Base-by-base conservation (phyloP, 345 rosid genomes). In the Eucalyptus cloeziana region DNA sequence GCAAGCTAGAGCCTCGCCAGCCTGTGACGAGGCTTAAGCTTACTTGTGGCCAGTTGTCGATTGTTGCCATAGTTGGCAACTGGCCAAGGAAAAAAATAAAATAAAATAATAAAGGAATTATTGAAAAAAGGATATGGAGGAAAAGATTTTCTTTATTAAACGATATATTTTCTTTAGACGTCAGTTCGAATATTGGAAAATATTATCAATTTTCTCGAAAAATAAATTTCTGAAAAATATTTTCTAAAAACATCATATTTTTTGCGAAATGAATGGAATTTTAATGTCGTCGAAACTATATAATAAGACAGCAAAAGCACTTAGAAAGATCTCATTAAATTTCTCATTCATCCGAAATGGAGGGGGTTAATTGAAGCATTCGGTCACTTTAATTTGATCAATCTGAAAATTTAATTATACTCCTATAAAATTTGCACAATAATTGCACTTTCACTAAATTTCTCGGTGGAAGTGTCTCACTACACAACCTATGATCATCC, bases 171-270 rank as follows among this genome's bases (percentile, higher is more conserved):
- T 52, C 1, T 56, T 56, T 0, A 1, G 2, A 24, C 0, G 24
- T 56, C 0, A 0, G 0, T 4, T 4, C 6, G 0, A 56, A 56
- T 1, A 56, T 24, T 0, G 1, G 0, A 56, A 56, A 56, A 56
- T 8, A 56, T 24, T 56, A 22, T 9, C 30, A 22, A 24, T 24
- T 56, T 56, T 3, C 3, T 56, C 8, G 0, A 24, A 24, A 56
- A 24, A 56, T 22, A 1, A 24, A 22, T 24, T 24, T 56, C 4
- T 24, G 3, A 22, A 56, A 56, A 56, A 56, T 24, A 52, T 52
- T 52, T 21, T 52, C 1, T 21, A 21, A 21, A 52, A 52, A 3
- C 1, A 3, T 0, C 10, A 52, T 0, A 52, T 3, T 52, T 19
- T 52, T 52, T 0, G 0, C 9, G 0, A 7, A 52, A 3, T 1